Conservation (phyloP, 768 basidiomycete species). For the Gymnopilus dilepis region DNA sequence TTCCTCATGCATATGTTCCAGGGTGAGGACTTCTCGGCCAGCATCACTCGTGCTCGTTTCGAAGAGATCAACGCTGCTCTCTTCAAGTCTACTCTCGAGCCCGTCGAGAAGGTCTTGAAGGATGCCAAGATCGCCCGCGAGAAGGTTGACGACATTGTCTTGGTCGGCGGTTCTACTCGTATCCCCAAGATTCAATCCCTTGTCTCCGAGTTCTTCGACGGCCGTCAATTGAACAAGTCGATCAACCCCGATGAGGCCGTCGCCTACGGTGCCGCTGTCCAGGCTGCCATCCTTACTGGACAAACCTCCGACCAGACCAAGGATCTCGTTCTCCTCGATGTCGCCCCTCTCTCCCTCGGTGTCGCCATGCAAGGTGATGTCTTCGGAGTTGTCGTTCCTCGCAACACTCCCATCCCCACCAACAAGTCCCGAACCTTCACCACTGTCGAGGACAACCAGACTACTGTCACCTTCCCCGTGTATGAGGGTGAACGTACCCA, state of each 20-base stretch:
- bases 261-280: constrained; percentile 99
- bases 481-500: constrained; percentile 99
- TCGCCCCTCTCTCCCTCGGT: constrained; percentile 97
- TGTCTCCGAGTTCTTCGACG: constrained; percentile 98
- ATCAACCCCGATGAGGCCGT: constrained; percentile 99
- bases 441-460: constrained; percentile 99
- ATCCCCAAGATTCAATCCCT: constrained; percentile 99
- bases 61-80: constrained; percentile 96
- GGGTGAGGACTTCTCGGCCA: constrained; percentile 98
- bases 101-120: constrained; percentile 98
- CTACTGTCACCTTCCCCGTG: constrained; percentile 99
- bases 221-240: constrained; percentile 98
- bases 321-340: constrained; percentile 97
- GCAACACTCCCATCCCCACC: constrained; percentile 99
- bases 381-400: constrained; percentile 98
- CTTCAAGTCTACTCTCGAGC: constrained; percentile 98
- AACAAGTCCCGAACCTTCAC: constrained; percentile 99
- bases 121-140: constrained; percentile 98
- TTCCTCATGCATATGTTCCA: constrained; percentile 31
- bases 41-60: constrained; percentile 99
- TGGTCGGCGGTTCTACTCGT: constrained; percentile 99
- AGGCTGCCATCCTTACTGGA: constrained; percentile 97
- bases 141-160: constrained; percentile 98
- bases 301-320: constrained; percentile 99
- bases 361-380: constrained; percentile 99